Evolutionary conservation across 1,284 basidiomycete species (phyloP).

Genomic region (Cystobasidium pallidum): DNA sequence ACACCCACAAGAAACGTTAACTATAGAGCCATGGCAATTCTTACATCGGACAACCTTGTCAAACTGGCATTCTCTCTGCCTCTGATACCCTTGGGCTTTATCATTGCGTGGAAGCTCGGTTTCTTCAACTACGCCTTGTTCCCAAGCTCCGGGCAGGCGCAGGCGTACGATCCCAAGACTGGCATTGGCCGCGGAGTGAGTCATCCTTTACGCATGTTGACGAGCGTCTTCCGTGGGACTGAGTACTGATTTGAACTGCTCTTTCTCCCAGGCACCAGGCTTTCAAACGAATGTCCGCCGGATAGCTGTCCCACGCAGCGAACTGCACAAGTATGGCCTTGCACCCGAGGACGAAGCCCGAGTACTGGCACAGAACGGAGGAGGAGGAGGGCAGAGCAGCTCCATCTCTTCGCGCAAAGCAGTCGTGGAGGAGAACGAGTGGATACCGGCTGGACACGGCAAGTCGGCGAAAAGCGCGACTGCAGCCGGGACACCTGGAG

Average conservation of each 20-base stretch:
- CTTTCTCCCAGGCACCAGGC: constrained; percentile 28
- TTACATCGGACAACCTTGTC: constrained; percentile 10
- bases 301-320: constrained; percentile 36
- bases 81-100: constrained; percentile 20
- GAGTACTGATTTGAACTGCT: neutral
- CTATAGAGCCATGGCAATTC: constrained; percentile 3
- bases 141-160: neutral
- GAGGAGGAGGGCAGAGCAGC: no score
- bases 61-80: constrained; percentile 14
- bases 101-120: constrained; percentile 28
- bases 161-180: constrained; percentile 41
- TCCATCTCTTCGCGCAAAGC: neutral
- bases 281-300: constrained; percentile 41
- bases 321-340: constrained; percentile 30
- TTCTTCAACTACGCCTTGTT: constrained; percentile 6
- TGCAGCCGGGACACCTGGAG: neutral
- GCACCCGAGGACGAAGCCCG: constrained; percentile 29
- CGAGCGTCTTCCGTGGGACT: no score
- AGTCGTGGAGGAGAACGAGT: constrained; percentile 23
- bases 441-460: constrained; percentile 36
- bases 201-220: no score
- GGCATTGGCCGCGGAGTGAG: constrained; percentile 40
- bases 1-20: neutral
- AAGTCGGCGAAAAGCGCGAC: constrained; percentile 7
- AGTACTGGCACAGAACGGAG: constrained; percentile 16